Conservation (phyloP, 2,329 filamentous ascomycete genomes). For the Cytospora leucostoma region DNA sequence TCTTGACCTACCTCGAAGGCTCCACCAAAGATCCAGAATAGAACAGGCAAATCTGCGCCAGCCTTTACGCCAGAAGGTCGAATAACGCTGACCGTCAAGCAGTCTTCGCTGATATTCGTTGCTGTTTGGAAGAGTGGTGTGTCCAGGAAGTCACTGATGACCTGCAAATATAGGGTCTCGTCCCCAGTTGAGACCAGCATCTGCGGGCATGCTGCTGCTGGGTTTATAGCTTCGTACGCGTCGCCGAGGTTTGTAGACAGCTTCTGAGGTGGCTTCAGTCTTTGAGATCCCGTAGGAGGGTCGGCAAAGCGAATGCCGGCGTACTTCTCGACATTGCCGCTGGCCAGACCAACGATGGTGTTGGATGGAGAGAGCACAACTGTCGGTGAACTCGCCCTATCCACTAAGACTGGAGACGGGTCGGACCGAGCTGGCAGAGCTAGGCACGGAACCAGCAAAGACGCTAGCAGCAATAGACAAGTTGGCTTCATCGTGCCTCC, state of each 20-base stretch:
- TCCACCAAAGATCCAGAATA: constrained; percentile 73
- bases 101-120: constrained; percentile 62
- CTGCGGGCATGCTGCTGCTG: constrained; percentile 69
- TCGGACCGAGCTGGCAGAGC: constrained; percentile 16
- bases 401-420: constrained; percentile 13
- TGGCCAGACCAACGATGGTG: constrained; percentile 54
- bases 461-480: neutral
- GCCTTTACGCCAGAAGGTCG: constrained; percentile 58
- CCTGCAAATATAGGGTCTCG: constrained; percentile 40
- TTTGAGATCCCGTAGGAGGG: constrained; percentile 64
- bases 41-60: constrained; percentile 61
- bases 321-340: constrained; percentile 63
- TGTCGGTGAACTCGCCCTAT: constrained; percentile 41
- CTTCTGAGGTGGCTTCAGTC: constrained; percentile 68
- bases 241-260: constrained; percentile 60
- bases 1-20: constrained; percentile 52
- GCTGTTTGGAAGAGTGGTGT: constrained; percentile 59
- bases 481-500: constrained; percentile 14
- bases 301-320: constrained; percentile 75
- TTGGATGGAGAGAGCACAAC: constrained; percentile 56
- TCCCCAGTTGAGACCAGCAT: constrained; percentile 60
- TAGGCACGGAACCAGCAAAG: constrained; percentile 3
- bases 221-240: constrained; percentile 56
- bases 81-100: constrained; percentile 61
- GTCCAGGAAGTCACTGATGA: constrained; percentile 54